Base-by-base conservation (phyloP, 2,329 filamentous ascomycete species). In the Diatrype stigma region DNA sequence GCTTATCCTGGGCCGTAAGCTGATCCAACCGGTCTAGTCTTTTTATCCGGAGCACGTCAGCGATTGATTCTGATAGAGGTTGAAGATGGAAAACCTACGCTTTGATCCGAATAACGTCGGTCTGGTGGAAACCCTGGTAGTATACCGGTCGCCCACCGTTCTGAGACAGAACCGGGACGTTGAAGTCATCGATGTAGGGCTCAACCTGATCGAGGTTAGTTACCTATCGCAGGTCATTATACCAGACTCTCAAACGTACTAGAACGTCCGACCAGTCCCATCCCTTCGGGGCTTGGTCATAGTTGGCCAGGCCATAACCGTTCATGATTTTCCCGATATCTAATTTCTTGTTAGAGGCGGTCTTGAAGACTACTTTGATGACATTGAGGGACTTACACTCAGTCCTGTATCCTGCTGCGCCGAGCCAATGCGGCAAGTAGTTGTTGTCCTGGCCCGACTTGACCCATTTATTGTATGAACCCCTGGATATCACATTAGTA, bases 281-380 rank as follows among this genome's bases (percentile, higher is more conserved):
- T 1, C 63, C 63, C 42, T 66, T 65, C 0, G 62, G 60, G 7
- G 51, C 49, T 8, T 52, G 48, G n/a, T 74, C 55, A 51, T 74
- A 76, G 50, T 73, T 76, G 0, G 63, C 55, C 1, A 72, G 51
- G 2, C 63, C 70, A 56, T 75, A 72, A 1, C 68, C 62, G 47
- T 77, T 76, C 59, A 73, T 71, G 22, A 77, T 63, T 52, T 76
- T 76, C 3, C 73, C 72, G 0, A 71, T 53, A 49, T 63, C 56
- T 60, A 11, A 19, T 4, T 7, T 28, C 1, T 16, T 28, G 21
- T 23, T 26, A 30, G 30, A 32, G 16, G 23, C 17, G 28, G 8
- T 3, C 21, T 8, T 21, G 6, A 12, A 16, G 17, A 23, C 7
- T n/a, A 23, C 2, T 46, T 6, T 5, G 8, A 14, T 14, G n/a